Evolutionary conservation across 352 stramenopile genomes (phyloP).

Genomic region (Phytopythium litorale): DNA sequence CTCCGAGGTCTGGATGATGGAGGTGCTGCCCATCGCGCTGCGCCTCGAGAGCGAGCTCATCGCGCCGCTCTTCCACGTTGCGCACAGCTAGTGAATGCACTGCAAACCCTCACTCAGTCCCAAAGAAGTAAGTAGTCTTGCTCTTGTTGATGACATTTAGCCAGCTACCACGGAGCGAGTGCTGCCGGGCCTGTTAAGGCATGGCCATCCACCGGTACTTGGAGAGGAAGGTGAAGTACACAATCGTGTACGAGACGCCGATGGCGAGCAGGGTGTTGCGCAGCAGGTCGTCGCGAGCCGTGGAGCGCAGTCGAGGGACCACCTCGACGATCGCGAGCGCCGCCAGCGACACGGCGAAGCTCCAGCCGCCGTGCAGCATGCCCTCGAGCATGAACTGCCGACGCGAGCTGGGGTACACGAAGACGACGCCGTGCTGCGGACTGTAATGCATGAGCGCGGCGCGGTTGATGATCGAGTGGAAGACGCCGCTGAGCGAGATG

Average conservation of each 20-base stretch:
- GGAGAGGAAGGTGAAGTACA: conserved; percentile 50
- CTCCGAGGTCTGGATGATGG: conserved; percentile 61
- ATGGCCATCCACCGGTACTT: conserved; percentile 55
- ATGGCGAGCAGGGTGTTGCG: conserved; percentile 35
- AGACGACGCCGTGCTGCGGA: conserved; percentile 44
- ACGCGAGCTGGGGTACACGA: conserved; percentile 57
- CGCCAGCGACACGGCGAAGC: conserved; percentile 53
- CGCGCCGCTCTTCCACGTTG: conserved; percentile 30
- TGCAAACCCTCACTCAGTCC: neutral
- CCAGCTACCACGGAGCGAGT: neutral
- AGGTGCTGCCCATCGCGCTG: conserved; percentile 57
- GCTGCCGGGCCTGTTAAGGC: neutral
- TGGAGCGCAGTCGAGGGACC: conserved; percentile 26
- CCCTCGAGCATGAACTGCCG: conserved; percentile 70
- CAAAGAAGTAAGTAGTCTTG: neutral
- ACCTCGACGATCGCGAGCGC: conserved; percentile 47
- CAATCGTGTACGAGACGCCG: conserved; percentile 38
- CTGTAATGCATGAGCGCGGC: conserved; percentile 49
- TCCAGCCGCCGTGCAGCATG: conserved; percentile 54
- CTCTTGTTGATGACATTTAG: too few species aligned
- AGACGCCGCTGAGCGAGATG: conserved; percentile 53
- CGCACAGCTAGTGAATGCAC: neutral
- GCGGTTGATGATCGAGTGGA: conserved; percentile 60
- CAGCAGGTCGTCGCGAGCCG: conserved; percentile 46
- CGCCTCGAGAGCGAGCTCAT: conserved; percentile 53